Evolutionary conservation across 176 grass and related monocot species (phyloP).

Genomic region (Metroxylon sagu): DNA sequence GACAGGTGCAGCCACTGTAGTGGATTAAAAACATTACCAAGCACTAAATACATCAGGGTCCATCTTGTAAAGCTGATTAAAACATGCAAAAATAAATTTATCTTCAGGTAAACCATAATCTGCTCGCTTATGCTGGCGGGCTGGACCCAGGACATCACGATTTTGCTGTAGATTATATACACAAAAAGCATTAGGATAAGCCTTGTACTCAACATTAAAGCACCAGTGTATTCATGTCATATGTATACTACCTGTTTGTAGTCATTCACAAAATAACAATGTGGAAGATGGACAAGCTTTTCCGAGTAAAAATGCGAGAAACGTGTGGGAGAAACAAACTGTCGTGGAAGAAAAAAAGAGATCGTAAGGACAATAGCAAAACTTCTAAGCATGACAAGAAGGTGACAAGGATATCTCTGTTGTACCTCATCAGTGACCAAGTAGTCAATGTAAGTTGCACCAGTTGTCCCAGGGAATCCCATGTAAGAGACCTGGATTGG

Average conservation of each 20-base stretch:
- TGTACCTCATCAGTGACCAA: conserved; percentile 80
- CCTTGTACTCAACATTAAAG: too few relatives aligned
- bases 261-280: conserved; percentile 92
- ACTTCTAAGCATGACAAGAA: conserved; percentile 1
- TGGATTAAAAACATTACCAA: conserved; percentile 38
- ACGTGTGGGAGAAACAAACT: conserved; percentile 74
- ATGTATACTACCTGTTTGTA: conserved; percentile 61
- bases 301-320: conserved; percentile 78
- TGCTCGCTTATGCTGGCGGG: conserved; percentile 59
- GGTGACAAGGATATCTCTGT: conserved; percentile 1
- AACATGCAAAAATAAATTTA: conserved; percentile 92
- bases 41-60: conserved; percentile 85
- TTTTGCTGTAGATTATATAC: conserved; percentile 42
- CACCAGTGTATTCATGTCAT: not conserved
- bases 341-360: conserved; percentile 22
- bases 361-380: not conserved
- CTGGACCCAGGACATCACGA: conserved; percentile 44
- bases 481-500: conserved; percentile 89
- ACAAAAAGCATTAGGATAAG: not conserved
- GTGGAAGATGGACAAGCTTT: conserved; percentile 80
- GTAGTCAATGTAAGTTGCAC: conserved; percentile 78
- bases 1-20: too few relatives aligned
- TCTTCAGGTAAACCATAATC: conserved; percentile 75
- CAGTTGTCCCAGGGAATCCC: conserved; percentile 81
- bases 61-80: conserved; percentile 97